Conservation (phyloP, 176 grass and related monocot species). For the Aegilops umbellulata region DNA sequence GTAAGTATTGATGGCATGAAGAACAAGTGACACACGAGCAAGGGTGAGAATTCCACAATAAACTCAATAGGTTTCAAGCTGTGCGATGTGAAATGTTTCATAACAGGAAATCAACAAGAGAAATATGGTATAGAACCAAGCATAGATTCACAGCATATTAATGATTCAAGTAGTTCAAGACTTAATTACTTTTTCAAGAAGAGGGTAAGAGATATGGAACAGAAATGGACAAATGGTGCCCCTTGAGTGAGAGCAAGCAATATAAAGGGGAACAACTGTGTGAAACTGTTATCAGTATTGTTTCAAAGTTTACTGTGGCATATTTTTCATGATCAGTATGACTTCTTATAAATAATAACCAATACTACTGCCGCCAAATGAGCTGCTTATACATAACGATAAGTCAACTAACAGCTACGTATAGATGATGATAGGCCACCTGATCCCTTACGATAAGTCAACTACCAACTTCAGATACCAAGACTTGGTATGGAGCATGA, state of each 20-base stretch:
- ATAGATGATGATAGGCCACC: too few species aligned
- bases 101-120: not conserved
- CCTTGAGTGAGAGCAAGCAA: not conserved
- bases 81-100: not conserved
- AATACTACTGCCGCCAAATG: not conserved
- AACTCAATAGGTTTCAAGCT: not conserved
- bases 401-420: not conserved
- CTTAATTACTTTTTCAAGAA: not conserved
- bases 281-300: not conserved
- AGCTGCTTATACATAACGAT: not conserved
- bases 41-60: not conserved
- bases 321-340: not conserved
- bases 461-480: too few species aligned
- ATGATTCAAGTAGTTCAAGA: not conserved
- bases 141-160: not conserved
- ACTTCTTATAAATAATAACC: not conserved
- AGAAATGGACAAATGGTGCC: not conserved
- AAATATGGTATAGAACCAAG: constrained; percentile 3
- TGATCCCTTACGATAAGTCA: too few species aligned
- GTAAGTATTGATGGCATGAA: constrained; percentile 2
- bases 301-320: not conserved
- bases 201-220: not conserved
- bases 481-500: not conserved
- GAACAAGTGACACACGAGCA: not conserved
- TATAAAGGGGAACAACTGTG: not conserved